Percentiles rank a stretch among this genome's conserved stretches.
Evolutionary conservation across 179 eudicot genomes (phyloP).

Genomic region (Sideroxylon spinosum): DNA sequence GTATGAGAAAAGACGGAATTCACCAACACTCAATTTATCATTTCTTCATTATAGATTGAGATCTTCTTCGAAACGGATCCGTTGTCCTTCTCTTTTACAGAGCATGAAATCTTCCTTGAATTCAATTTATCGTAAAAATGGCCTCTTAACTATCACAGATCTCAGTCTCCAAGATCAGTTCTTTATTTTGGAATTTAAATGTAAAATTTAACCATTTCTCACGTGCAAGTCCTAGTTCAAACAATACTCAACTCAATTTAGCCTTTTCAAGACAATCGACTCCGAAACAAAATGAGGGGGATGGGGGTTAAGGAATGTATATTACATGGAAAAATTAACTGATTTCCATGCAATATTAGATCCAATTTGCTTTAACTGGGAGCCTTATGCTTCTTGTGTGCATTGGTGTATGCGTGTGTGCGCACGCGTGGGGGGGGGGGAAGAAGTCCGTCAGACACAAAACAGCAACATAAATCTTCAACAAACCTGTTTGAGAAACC

Average conservation of each 20-base stretch:
- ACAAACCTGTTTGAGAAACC: conserved; percentile 83
- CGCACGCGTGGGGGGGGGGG: too few species aligned
- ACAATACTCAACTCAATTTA: too few species aligned
- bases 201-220: background rate
- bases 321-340: background rate
- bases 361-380: background rate
- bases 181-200: background rate
- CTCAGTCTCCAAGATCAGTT: background rate
- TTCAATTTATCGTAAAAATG: background rate
- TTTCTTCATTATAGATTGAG: too few species aligned
- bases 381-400: background rate
- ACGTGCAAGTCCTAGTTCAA: background rate
- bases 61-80: too few species aligned
- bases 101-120: too few species aligned
- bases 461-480: background rate
- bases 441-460: background rate
- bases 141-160: background rate
- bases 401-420: too few species aligned
- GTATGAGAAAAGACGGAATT: background rate
- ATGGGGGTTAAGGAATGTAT: too few species aligned
- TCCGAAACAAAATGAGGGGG: too few species aligned
- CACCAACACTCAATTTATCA: background rate
- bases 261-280: too few species aligned
- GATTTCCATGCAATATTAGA: background rate
- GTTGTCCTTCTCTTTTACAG: too few species aligned